Base-by-base conservation (phyloP, 108 stramenopile genomes). In the Mediolabrus comicus region DNA sequence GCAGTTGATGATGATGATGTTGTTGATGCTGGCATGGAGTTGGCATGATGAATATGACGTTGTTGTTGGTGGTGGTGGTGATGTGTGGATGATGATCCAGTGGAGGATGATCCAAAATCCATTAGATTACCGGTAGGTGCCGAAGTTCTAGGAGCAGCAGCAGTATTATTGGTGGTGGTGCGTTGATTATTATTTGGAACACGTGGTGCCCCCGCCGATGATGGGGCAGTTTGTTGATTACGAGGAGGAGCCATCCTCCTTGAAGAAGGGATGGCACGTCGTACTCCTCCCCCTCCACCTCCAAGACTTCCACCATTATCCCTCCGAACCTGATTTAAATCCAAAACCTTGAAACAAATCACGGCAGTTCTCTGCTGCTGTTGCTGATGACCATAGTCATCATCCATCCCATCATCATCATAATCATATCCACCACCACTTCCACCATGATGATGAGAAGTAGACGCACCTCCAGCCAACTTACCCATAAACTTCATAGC, bases 291-390 rank as follows among this genome's bases (percentile, higher is more conserved):
- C 7, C 59, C 77, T 1, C 63, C 33, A 22, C 32, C 56, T 19
- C 84, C 84, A 46, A 76, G 65, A 59, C 81, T 53, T 33, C 83
- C 78, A 11, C 38, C 49, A 12, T 57, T 56, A 60, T 79, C 84
- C 43, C 83, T 86, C 58, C 82, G 65, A 33, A 88, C 61, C 62
- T 82, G 80, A 7, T 70, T 61, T 66, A 94, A 62, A 69, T 95
- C 94, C 73, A 91, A 65, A 31, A 95, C 67, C 59, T 95, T 95
- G 75, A 95, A 90, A 30, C 87, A 83, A 68, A 95, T 76, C 6
- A 95, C 76, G 3, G 81, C 46, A 52, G 88, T 85, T 16, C 81
- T 68, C n/a, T 79, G 77, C 19, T 77, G 87, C 25, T 75, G 33
- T 31, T 64, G 67, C n/a, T n/a, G n/a, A n/a, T n/a, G 41, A 24